Base-by-base conservation (phyloP, 495 filamentous ascomycete genomes). In the Xylaria telfairii region DNA sequence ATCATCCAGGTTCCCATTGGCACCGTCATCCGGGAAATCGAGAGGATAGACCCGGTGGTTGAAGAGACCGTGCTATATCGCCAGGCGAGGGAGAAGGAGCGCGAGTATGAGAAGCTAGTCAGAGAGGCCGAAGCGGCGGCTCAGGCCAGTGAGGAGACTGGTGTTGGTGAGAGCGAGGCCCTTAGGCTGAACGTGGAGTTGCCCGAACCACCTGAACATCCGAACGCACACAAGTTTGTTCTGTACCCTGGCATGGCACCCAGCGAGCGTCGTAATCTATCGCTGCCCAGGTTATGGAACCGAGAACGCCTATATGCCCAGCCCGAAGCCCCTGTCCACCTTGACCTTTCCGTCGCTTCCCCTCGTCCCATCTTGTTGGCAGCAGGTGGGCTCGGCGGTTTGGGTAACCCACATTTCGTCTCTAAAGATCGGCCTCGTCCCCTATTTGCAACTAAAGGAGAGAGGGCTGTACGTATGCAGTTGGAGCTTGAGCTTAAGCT, bases 401-500 rank as follows among this genome's bases (percentile, higher is more conserved):
- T 97, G 44, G 96, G 96, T 1, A 99, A 99, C 74, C 93, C 96
- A 17, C 94, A 98, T 75, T 99, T 97, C 75, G 86, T 91, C 9
- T 90, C 92, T 0, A 90, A 87, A 54, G 82, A 88, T 9, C 87
- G 86, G 26, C 86, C 87, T 1, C 85, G 90, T 59, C 96, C 96
- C 1, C 91, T 93, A 72, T 96, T 94, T 78, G 96, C 95, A 9
- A 97, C 93, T 1, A 91, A 90, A 72, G 96, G 96, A 21, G 93
- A 96, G 73, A 82, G 84, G 42, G 93, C 93, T 56, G 89, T 93
- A 78, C 89, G 87, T 30, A 81, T 99, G 68, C 88, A 90, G 39
- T 81, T 99, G 15, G 92, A 97, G 73, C 88, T 99, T 64, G 96
- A 99, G 78, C 86, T 99, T 68, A 98, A 98, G 82, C 85, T 99